Base-by-base conservation (phyloP, 2,329 filamentous ascomycete genomes). In the Talaromyces pinophilus region DNA sequence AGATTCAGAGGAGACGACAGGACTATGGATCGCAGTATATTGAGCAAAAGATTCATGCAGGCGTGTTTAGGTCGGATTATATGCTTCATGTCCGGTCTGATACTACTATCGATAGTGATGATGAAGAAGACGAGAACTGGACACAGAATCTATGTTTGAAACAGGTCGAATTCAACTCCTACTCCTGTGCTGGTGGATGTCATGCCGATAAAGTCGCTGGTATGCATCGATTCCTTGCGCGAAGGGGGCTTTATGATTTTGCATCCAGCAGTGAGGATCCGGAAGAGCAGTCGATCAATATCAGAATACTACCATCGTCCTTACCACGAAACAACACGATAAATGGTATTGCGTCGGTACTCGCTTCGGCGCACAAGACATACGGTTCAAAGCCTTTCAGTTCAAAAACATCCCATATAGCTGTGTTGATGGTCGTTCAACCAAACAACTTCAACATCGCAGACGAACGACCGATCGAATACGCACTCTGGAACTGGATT, bases 101-200 rank as follows among this genome's bases (percentile, higher is more conserved):
- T 19, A 25, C 2, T 1, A n/a, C 11, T 2, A 10, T 33, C 19
- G 10, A 59, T 13, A 33, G 25, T 11, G 13, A 30, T 25, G 22
- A 22, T 60, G 2, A 66, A 40, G 19, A 54, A 19, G 22, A 59
- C 22, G 42, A 57, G 2, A 40, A 50, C 7, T 63, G 60, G 65
- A 48, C 42, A 11, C 35, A 22, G 5, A 54, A 67, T 19, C 46
- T 69, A 1, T 65, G 48, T 5, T 70, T 82, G 46, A 82, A 80
- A 70, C 81, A 83, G 71, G 79, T 83, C 10, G 81, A 83, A 66
- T 78, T 82, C 70, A 83, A 83, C 67, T 79, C 80, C 0, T 79
- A 79, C 66, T 79, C 79, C 5, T 78, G 77, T 55, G 78, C 81
- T 15, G 81, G 81, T 1, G 79, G 74, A 1, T 71, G 72, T 1